Evolutionary conservation across 148 eudicot genomes (phyloP), one percentile per base, ranked within the genome.

Genomic region (Rhododendron williamsianum): DNA sequence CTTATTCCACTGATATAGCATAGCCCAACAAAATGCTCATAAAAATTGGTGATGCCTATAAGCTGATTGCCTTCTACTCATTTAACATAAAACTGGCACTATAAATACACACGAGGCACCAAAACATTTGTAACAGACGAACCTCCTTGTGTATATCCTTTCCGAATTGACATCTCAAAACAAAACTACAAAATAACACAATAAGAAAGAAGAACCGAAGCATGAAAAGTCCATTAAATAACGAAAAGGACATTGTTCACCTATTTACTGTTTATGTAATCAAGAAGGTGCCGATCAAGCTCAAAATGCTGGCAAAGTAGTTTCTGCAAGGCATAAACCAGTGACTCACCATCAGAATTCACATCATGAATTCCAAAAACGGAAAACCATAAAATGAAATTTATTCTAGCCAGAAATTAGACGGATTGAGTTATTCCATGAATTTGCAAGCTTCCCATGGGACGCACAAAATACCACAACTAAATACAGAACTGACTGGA

Each of bases 261-360:
- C 91, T 93, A 94, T 94, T 91, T 93, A 54, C 87, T 88, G 67
- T 92, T 93, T 49, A 94, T 93, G 88, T 94, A 94, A 60, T 93
- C 94, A 76, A 96, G 90, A 30, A 96, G 95, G 81, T 87, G 91
- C 71, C 91, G 89, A 85, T 96, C 99, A 86, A 96, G 99, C 92
- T 93, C 98, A 88, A 96, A 96, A 88, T 92, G 92, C 86, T 87
- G 92, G 81, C 95, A 91, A 71, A 96, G 85, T 76, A 85, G 88
- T 91, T 91, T 92, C 99, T 96, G 99, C 91, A 90, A 92, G 63
- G 65, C 74, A 84, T 33, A 81, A 74, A 10, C n/a, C 76, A 38
- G 27, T 41, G 18, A 65, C 56, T 52, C 21, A n/a, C 2, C 41
- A 33, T 76, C 7, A 41, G 65, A 54, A 84, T 77, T 21, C 41